These are phyloP conservation scores for Heterobasidion irregulare DNA, from an alignment of 1,284 basidiomycete genomes.

Conservation along the genomic window DNA sequence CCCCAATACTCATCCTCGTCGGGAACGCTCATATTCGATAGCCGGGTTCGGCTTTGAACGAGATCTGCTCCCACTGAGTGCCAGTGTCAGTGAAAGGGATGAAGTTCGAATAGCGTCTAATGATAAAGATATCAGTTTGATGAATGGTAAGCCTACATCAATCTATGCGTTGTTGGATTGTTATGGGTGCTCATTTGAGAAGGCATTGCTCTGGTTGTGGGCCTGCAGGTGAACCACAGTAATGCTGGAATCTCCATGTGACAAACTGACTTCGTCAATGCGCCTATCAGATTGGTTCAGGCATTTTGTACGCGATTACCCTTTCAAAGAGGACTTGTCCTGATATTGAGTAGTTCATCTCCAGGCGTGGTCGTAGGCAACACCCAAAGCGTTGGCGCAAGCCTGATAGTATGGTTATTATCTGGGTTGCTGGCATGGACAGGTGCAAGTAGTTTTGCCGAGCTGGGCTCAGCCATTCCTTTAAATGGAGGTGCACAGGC, in stretches of 20 bases:
- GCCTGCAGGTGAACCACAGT: slow-evolving; percentile 51
- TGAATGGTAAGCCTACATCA: slow-evolving; percentile 51
- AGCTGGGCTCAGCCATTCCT: slow-evolving; percentile 79
- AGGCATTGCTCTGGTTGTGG: slow-evolving; percentile 83
- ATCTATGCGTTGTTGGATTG: background rate
- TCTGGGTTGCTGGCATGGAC: slow-evolving; percentile 88
- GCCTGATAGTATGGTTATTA: slow-evolving; percentile 71
- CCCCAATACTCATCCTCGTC: slow-evolving; percentile 22
- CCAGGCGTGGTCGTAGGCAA: slow-evolving; percentile 88
- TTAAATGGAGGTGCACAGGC: slow-evolving; percentile 89
- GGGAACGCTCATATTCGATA: slow-evolving; percentile 60
- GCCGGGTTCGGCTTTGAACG: slow-evolving; percentile 73
- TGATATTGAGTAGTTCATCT: slow-evolving; percentile 52
- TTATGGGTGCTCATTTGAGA: background rate
- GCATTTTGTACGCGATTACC: slow-evolving; percentile 67
- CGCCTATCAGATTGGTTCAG: slow-evolving; percentile 69
- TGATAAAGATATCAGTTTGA: slow-evolving; percentile 70
- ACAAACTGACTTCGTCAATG: slow-evolving; percentile 5
- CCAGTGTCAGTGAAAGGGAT: slow-evolving; percentile 65
- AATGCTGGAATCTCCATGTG: background rate
- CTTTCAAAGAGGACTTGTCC: background rate
- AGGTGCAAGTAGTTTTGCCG: slow-evolving; percentile 86
- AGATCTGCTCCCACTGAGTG: slow-evolving; percentile 68
- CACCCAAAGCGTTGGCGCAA: slow-evolving; percentile 79
- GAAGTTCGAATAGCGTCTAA: slow-evolving; percentile 31